These are phyloP conservation scores for Ilex paraguariensis DNA, from an alignment of 305 asterid genomes.

Conservation along the genomic window DNA sequence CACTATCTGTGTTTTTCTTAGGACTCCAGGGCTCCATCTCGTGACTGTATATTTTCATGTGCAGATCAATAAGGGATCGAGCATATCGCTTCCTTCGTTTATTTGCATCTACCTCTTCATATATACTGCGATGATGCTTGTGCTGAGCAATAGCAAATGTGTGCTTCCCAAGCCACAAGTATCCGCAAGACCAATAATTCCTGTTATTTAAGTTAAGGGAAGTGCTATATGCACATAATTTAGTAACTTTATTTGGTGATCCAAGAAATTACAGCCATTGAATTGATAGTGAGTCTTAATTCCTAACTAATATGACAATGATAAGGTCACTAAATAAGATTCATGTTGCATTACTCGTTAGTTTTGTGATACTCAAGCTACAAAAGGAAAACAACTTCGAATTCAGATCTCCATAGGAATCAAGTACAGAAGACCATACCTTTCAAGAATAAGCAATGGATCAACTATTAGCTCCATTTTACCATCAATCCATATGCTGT, in stretches of 20 bases:
- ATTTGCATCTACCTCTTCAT: conserved; percentile 92
- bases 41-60: conserved; percentile 69
- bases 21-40: conserved; percentile 93
- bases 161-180: conserved; percentile 87
- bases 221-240: too few relatives aligned
- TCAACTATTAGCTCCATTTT: conserved; percentile 98
- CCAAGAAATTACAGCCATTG: too few relatives aligned
- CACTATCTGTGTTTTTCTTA: conserved; percentile 52
- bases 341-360: too few relatives aligned
- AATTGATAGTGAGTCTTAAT: too few relatives aligned
- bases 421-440: conserved; percentile 37
- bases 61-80: conserved; percentile 88
- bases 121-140: conserved; percentile 75
- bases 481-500: conserved; percentile 99
- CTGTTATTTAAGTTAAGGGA: too few relatives aligned
- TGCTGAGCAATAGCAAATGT: conserved; percentile 97
- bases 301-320: too few relatives aligned
- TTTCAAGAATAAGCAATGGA: conserved; percentile 87
- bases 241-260: too few relatives aligned
- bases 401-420: background rate
- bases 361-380: too few relatives aligned
- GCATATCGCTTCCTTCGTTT: conserved; percentile 96
- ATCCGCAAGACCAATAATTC: conserved; percentile 34
- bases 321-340: too few relatives aligned
- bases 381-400: too few relatives aligned